Evolutionary conservation across 495 filamentous ascomycete species (phyloP), one percentile per base, ranked within the genome.

Genomic region (Penicillium nucicola): DNA sequence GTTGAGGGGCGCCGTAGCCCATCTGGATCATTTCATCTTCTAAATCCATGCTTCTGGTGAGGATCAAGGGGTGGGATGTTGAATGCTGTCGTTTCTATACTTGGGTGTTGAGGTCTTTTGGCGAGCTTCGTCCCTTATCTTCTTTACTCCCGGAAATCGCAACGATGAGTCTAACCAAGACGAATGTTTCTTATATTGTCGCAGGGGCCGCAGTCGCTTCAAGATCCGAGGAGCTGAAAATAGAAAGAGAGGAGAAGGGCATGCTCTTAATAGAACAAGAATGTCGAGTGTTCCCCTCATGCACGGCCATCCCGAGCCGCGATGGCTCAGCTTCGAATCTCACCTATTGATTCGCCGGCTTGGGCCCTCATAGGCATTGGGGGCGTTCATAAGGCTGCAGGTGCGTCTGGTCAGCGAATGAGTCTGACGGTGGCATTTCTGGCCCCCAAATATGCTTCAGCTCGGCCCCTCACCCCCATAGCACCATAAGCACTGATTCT

Each of bases 11-110:
- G 35, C 58, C 59, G 37, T 60, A 60, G 42, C 46, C 48, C 39
- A 62, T 47, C n/a, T 28, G 25, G 25, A 28, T 28, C 10, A 28
- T 1, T 28, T 74, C 62, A 19, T 74, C 69, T 46, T 71, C 66
- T 15, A 46, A 60, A 13, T 75, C 70, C 57, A 70, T 73, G 4
- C 37, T 47, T 48, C 12, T 14, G 20, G 20, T 31, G 7, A 2
- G 7, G 23, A 32, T 35, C 4, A 22, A 32, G 2, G 15, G 14
- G 15, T 31, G 20, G 17, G 17, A 2, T 15, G 22, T 31, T 4
- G 34, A 10, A 13, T 14, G 35, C 1, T 11, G 5, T 17, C n/a
- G 22, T 19, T 2, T 31, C 17, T 12, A 28, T 28, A 28, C 7
- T 9, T 28, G 25, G 25, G 25, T 28, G 6, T 28, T 9, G 25